These are phyloP conservation scores for Catunica adiposa DNA, from an alignment of 2,329 filamentous ascomycete genomes.

Conservation along the genomic window DNA sequence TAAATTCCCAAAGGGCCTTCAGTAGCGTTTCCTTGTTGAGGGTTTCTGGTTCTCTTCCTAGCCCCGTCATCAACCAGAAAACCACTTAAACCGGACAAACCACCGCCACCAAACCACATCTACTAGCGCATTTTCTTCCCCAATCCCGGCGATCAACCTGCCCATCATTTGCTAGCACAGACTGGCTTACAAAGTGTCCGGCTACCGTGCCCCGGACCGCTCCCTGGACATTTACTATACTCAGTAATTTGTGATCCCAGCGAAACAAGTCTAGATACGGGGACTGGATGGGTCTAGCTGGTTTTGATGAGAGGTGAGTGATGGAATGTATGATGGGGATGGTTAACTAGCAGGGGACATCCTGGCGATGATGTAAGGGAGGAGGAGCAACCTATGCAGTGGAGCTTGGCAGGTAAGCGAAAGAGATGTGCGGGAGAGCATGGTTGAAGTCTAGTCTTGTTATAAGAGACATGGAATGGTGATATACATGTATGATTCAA, in stretches of 20 bases:
- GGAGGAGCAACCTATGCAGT: background rate
- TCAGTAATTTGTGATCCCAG: background rate
- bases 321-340: background rate
- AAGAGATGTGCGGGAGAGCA: background rate
- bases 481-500: too few species aligned
- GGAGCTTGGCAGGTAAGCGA: background rate
- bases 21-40: too few species aligned
- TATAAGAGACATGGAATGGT: too few species aligned
- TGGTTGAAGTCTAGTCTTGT: background rate
- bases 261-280: background rate
- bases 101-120: background rate
- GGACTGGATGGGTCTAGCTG: background rate
- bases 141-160: background rate
- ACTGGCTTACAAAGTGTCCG: background rate
- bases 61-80: background rate
- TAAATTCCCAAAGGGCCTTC: too few species aligned
- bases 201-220: background rate
- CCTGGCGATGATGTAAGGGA: background rate
- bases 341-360: background rate
- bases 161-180: background rate
- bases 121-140: background rate
- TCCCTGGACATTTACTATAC: background rate
- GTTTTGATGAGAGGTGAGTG: background rate
- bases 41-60: too few species aligned
- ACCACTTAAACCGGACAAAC: background rate